Evolutionary conservation across 2,329 filamentous ascomycete species (phyloP), one percentile per base, ranked within the genome.

Genomic region (Diaporthe sp.): DNA sequence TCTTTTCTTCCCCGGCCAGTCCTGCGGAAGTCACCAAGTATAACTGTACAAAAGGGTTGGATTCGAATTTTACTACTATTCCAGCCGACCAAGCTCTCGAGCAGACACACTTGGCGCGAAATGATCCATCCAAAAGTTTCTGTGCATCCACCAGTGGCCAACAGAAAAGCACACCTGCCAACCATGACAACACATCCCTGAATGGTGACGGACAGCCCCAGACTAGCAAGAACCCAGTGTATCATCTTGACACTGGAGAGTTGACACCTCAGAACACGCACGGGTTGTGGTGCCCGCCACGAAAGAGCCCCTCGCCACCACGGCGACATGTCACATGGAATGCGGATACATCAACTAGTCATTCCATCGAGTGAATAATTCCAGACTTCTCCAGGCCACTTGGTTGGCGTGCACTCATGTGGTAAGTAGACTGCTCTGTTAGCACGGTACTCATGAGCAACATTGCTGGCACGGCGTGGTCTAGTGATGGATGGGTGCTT

Each of bases 171-270:
- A 28, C 13, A 22, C 13, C 15, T 25, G 13, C 3, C 13, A 7
- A 2, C 1, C 10, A 17, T 31, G 7, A 28, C 1, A 7, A 34
- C 1, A 10, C 13, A 8, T 19, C 15, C 9, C 25, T 4, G 2
- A 13, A 19, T 6, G 3, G 19, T 10, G 15, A 42, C 25, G 59
- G 25, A 65, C 15, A 28, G 15, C 12, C 57, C 34, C 22, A 25
- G n/a, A 9, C 19, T 39, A 22, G 13, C 3, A 25, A n/a, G 10
- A 37, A 12, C 12, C 34, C 34, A 1, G 17, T 15, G 13, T 6
- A 44, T 4, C n/a, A 25, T 39, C n/a, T 62, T 44, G n/a, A 19
- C 8, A 28, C 22, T 25, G 58, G 58, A 28, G 39, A 15, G 5
- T 6, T 28, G 37, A 62, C 39, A 19, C 39, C 39, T 28, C 22